A percentile compares a stretch with the other conserved stretches of the same genome.
phyloP scores from a whole-genome alignment of 164 flowering plant genomes.

The Malania oleifera region DNA sequence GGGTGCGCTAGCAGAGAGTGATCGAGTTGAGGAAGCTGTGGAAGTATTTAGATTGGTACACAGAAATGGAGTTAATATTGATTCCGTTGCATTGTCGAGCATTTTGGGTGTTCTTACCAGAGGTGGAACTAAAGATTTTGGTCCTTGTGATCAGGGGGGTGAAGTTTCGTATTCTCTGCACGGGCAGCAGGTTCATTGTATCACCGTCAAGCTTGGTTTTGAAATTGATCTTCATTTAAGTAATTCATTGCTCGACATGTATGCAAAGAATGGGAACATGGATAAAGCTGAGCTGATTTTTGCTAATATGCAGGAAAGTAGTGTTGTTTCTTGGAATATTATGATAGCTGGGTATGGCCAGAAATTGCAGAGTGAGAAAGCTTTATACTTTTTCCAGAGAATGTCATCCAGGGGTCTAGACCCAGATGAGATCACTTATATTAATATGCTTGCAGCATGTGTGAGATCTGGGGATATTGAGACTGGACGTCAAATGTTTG shows the following conservation, averaged over 20 bases:
- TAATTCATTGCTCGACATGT: conserved; percentile 68
- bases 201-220: conserved; percentile 50
- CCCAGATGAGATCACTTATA: conserved; percentile 61
- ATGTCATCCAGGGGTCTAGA: conserved; percentile 50
- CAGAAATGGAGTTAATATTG: conserved; percentile 38
- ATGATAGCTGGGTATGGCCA: conserved; percentile 76
- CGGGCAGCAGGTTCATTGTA: conserved; percentile 53
- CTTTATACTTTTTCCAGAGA: conserved; percentile 35
- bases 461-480: conserved; percentile 53
- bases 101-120: conserved; percentile 58
- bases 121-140: conserved; percentile 25
- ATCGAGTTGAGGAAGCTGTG: conserved; percentile 48
- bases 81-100: conserved; percentile 61
- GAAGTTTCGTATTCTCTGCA: conserved; percentile 12
- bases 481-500: conserved; percentile 43
- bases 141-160: conserved; percentile 11
- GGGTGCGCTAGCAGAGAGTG: conserved; percentile 53
- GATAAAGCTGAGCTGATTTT: conserved; percentile 56
- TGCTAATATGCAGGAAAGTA: conserved; percentile 27
- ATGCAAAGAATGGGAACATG: conserved; percentile 57
- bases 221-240: conserved; percentile 45
- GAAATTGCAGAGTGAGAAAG: conserved; percentile 30
- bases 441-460: conserved; percentile 60
- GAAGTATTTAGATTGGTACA: conserved; percentile 59
- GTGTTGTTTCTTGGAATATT: conserved; percentile 66